A percentile compares a stretch with the other conserved stretches of the same genome.
phyloP scores from a whole-genome alignment of 2,329 filamentous ascomycete genomes.

The Diplodia intermedia region DNA sequence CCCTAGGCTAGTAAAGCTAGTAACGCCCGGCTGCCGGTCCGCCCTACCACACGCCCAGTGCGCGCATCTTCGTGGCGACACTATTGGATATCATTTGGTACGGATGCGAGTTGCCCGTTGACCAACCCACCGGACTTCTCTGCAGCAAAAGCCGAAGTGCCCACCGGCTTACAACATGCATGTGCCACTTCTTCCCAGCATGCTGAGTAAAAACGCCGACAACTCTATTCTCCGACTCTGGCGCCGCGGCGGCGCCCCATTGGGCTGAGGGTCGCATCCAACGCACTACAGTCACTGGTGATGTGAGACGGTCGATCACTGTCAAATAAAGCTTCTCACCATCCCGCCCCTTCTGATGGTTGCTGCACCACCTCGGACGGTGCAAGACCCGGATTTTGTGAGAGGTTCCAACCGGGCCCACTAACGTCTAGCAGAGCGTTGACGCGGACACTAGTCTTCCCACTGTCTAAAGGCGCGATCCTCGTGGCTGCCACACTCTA shows the following conservation, averaged over 20 bases:
- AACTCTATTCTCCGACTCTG: slow-evolving; percentile 29
- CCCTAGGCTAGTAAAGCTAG: slow-evolving; percentile 17
- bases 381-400: not conserved
- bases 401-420: slow-evolving; percentile 2
- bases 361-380: slow-evolving; percentile 21
- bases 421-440: slow-evolving; percentile 1
- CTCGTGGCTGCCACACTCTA: slow-evolving; percentile 1
- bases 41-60: slow-evolving; percentile 4
- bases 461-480: not conserved
- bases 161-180: slow-evolving; percentile 14
- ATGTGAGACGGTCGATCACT: slow-evolving; percentile 26
- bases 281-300: not conserved
- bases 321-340: slow-evolving; percentile 28
- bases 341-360: not conserved
- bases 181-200: slow-evolving; percentile 9
- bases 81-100: slow-evolving; percentile 1
- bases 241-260: not conserved
- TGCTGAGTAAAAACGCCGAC: slow-evolving; percentile 12
- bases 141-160: slow-evolving; percentile 9
- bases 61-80: not conserved
- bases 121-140: not conserved
- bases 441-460: slow-evolving; percentile 2
- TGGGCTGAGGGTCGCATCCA: slow-evolving; percentile 9
- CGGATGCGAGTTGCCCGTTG: slow-evolving; percentile 1
- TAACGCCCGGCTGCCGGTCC: slow-evolving; percentile 18